A percentile compares a stretch with the other conserved stretches of the same genome.
phyloP scores from a whole-genome alignment of 495 filamentous ascomycete genomes.

The Aspergillus ostianus region DNA sequence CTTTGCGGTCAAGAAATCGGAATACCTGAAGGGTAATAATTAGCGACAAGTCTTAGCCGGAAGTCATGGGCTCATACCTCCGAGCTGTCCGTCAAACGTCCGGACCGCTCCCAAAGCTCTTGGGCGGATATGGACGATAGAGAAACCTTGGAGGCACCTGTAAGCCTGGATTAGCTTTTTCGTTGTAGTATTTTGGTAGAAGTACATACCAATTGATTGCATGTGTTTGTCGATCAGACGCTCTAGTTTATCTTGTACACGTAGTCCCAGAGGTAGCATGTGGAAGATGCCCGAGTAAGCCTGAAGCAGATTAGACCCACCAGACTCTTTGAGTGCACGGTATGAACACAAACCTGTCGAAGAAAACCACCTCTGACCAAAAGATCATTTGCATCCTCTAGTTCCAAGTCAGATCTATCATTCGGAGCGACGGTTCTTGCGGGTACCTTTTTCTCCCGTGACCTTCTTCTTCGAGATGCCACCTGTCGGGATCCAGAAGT shows the following conservation, averaged over 20 bases:
- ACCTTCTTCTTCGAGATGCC: conserved; percentile 60
- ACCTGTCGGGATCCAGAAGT: conserved; percentile 74
- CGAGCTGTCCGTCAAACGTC: conserved; percentile 56
- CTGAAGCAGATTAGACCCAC: conserved; percentile 30
- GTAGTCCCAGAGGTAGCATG: conserved; percentile 81
- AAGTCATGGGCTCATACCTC: conserved; percentile 49
- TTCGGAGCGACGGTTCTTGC: not conserved
- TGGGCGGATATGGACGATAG: conserved; percentile 86
- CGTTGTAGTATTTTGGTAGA: not conserved
- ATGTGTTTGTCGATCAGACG: conserved; percentile 85
- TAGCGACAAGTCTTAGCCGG: conserved; percentile 13
- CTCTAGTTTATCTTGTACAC: conserved; percentile 89
- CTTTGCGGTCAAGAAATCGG: conserved; percentile 74
- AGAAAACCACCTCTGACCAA: conserved; percentile 78
- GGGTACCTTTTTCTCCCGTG: conserved; percentile 43
- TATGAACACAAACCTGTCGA: conserved; percentile 56
- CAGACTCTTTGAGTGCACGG: not conserved
- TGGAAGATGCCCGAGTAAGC: conserved; percentile 91
- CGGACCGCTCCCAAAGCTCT: conserved; percentile 73
- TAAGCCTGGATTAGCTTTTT: not conserved
- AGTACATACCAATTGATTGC: conserved; percentile 61
- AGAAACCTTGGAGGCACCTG: conserved; percentile 83
- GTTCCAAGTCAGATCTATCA: conserved; percentile 15
- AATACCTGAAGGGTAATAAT: conserved; percentile 63
- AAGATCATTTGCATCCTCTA: conserved; percentile 68